Evolutionary conservation across 495 filamentous ascomycete species (phyloP).

Genomic region (Aspergillus baeticus): DNA sequence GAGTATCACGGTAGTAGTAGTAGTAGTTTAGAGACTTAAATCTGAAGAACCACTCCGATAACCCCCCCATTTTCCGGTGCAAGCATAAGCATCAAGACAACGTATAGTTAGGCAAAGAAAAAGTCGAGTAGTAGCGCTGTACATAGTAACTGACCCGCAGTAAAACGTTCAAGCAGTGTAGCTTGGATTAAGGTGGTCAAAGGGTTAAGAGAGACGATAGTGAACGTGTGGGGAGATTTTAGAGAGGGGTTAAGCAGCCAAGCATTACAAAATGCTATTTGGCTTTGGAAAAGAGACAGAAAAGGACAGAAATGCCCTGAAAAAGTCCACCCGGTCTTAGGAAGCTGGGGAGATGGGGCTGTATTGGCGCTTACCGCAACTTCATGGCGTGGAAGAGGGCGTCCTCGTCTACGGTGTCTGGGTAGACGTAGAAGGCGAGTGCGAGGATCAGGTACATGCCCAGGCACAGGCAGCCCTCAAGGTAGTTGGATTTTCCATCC

Average conservation of each 20-base stretch:
- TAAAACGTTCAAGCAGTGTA: conserved; percentile 9
- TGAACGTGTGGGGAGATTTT: conserved; percentile 1
- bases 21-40: neutral
- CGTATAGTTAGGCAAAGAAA: neutral
- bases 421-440: conserved; percentile 86
- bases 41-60: neutral
- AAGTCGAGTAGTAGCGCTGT: neutral
- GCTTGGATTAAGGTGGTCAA: neutral
- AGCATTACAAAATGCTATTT: neutral
- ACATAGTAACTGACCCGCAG: conserved; percentile 19
- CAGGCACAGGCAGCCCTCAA: conserved; percentile 89
- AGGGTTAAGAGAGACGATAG: neutral
- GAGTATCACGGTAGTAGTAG: neutral
- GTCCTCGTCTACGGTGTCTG: conserved; percentile 51
- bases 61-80: neutral
- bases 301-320: neutral
- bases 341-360: neutral
- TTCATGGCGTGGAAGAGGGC: conserved; percentile 15
- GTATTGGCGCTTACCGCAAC: neutral
- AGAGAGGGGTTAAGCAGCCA: neutral
- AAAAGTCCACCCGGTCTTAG: neutral
- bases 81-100: conserved; percentile 5
- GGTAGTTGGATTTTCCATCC: conserved; percentile 93
- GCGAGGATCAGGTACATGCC: conserved; percentile 82
- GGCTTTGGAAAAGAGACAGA: neutral